Conservation (phyloP, 2,329 filamentous ascomycete genomes). For the Camptophora hylomeconis region DNA sequence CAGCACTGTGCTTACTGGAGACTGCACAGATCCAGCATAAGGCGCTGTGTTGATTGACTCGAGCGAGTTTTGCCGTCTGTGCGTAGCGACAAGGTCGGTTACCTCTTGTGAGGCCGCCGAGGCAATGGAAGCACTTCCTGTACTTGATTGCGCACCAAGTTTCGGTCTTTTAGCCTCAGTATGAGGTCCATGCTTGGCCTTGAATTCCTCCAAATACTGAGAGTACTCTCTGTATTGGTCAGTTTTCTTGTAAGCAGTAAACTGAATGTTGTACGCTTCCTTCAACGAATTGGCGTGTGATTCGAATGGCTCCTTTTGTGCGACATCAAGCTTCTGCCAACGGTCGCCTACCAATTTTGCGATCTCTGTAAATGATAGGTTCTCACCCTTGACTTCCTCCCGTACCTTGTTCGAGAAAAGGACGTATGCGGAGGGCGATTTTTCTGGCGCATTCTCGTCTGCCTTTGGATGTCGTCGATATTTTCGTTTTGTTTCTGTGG, state of each 20-base stretch:
- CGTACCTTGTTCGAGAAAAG: slow-evolving; percentile 69
- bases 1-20: too few species aligned
- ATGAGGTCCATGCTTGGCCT: slow-evolving; percentile 47
- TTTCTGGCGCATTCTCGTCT: slow-evolving; percentile 67
- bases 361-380: slow-evolving; percentile 69
- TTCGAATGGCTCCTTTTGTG: slow-evolving; percentile 61
- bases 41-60: too few species aligned
- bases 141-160: slow-evolving; percentile 25
- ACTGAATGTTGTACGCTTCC: slow-evolving; percentile 61
- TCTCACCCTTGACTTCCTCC: slow-evolving; percentile 63
- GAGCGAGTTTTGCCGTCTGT: too few species aligned
- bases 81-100: too few species aligned
- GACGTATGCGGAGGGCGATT: slow-evolving; percentile 71
- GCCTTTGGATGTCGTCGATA: slow-evolving; percentile 36
- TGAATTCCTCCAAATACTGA: slow-evolving; percentile 65
- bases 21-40: too few species aligned
- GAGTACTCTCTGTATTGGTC: slow-evolving; percentile 54
- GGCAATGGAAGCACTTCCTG: slow-evolving; percentile 12
- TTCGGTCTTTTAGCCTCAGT: slow-evolving; percentile 31
- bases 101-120: too few species aligned
- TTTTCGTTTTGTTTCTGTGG: slow-evolving; percentile 17
- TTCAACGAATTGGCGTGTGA: slow-evolving; percentile 59
- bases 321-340: slow-evolving; percentile 58
- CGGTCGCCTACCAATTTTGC: slow-evolving; percentile 70
- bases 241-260: slow-evolving; percentile 68